Conservation (phyloP, 1,284 basidiomycete species). For the Hemileia vastatrix region DNA sequence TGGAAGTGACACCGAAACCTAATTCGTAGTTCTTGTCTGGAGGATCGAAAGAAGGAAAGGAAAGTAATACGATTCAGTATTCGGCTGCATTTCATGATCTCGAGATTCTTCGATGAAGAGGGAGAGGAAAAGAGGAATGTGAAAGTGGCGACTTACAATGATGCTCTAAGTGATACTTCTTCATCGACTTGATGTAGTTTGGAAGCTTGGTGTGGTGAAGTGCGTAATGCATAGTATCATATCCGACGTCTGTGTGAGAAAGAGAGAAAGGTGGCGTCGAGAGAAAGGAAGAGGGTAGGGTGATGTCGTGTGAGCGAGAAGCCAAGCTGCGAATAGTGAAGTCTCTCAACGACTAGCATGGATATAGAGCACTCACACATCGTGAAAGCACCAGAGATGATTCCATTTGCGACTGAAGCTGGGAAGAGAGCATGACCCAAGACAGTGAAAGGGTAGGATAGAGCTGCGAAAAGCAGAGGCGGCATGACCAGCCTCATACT, state of each 20-base stretch:
- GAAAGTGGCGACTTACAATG: conserved; percentile 63
- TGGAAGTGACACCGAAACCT: conserved; percentile 88
- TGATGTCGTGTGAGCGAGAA: neutral
- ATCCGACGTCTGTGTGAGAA: conserved; percentile 58
- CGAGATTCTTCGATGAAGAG: neutral
- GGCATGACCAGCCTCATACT: conserved; percentile 94
- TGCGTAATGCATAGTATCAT: conserved; percentile 79
- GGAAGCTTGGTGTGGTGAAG: conserved; percentile 53
- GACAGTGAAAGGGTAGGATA: conserved; percentile 78
- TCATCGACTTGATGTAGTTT: conserved; percentile 76
- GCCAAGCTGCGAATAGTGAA: neutral
- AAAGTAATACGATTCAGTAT: too few relatives aligned
- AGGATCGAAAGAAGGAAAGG: too few relatives aligned
- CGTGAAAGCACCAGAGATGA: conserved; percentile 77
- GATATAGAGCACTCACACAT: conserved; percentile 62
- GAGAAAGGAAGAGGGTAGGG: neutral
- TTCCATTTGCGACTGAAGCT: conserved; percentile 72
- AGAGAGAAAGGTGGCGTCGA: neutral
- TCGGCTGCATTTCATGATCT: too few relatives aligned
- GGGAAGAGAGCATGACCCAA: conserved; percentile 80
- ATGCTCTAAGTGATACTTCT: conserved; percentile 95
- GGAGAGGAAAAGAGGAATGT: neutral
- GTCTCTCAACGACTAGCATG: neutral
- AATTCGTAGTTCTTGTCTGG: conserved; percentile 64
- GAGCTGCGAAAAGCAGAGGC: conserved; percentile 64